Evolutionary conservation across 768 basidiomycete species (phyloP).

Genomic region (Multifurca ochricompacta): DNA sequence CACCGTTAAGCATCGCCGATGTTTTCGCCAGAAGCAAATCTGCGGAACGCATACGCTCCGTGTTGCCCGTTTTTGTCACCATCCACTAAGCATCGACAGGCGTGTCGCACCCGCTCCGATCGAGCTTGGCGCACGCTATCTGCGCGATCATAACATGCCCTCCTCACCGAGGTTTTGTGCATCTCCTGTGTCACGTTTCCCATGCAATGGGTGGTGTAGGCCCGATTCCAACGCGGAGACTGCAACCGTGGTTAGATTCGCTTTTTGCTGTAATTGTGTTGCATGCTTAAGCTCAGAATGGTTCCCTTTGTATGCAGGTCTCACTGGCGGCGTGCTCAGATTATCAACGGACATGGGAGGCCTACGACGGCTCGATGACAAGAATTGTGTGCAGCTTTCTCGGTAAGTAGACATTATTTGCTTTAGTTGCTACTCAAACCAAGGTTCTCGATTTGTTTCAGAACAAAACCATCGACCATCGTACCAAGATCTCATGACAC

Average conservation of each 20-base stretch:
- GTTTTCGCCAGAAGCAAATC: neutral
- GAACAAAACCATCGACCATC: conserved; percentile 12
- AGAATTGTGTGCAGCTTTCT: conserved; percentile 7
- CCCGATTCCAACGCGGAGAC: neutral
- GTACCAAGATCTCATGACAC: conserved; percentile 19
- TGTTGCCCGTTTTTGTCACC: conserved; percentile 13
- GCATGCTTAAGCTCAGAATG: neutral
- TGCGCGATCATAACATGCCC: conserved; percentile 3
- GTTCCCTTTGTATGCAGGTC: neutral
- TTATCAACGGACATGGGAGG: conserved; percentile 22
- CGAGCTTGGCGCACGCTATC: neutral
- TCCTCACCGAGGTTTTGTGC: conserved; percentile 15
- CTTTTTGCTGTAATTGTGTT: neutral
- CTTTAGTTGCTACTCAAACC: neutral
- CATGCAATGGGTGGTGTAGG: conserved; percentile 21
- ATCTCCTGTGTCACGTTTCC: conserved; percentile 16
- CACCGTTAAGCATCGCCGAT: neutral
- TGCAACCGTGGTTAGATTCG: conserved; percentile 4
- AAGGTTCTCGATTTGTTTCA: neutral
- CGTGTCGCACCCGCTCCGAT: conserved; percentile 6
- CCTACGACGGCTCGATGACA: conserved; percentile 20
- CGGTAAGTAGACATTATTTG: neutral
- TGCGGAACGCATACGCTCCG: neutral
- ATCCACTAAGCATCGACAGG: neutral
- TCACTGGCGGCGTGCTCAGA: conserved; percentile 23